These are phyloP conservation scores for Proliferodiscus dingleyae DNA, from an alignment of 2,329 filamentous ascomycete species.

Conservation along the genomic window DNA sequence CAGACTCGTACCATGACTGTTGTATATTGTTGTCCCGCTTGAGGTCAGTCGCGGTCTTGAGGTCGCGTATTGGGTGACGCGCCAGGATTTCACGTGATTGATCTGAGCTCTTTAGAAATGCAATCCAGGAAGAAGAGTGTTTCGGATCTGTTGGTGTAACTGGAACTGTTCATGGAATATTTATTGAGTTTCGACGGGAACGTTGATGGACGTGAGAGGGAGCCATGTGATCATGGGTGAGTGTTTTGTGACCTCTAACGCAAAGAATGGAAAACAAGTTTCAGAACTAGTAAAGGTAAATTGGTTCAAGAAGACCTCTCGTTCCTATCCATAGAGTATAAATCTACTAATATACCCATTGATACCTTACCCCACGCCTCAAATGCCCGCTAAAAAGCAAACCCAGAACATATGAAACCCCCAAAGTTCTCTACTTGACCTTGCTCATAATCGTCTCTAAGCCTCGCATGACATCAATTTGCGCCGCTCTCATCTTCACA, in stretches of 20 bases:
- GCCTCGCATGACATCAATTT: conserved; percentile 74
- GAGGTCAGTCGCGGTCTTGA: not conserved
- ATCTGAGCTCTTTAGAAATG: too few relatives aligned
- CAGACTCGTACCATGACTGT: conserved; percentile 5
- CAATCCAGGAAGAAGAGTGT: too few relatives aligned
- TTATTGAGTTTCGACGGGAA: not conserved
- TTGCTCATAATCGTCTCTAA: conserved; percentile 92
- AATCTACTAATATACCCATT: not conserved
- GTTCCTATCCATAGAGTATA: not conserved
- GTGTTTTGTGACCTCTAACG: too few relatives aligned
- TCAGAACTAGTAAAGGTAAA: too few relatives aligned
- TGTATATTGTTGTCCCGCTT: conserved; percentile 1
- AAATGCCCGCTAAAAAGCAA: conserved; percentile 10
- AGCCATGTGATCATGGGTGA: too few relatives aligned
- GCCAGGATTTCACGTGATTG: not conserved
- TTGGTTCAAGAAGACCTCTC: not conserved
- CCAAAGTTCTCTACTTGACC: conserved; percentile 55
- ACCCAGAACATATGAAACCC: not conserved
- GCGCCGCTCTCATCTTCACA: conserved; percentile 84
- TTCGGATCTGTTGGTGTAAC: too few relatives aligned
- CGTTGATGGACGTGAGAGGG: too few relatives aligned
- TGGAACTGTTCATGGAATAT: too few relatives aligned
- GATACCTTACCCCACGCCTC: not conserved
- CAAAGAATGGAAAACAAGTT: too few relatives aligned
- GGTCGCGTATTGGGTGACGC: not conserved